Base-by-base conservation (phyloP, 2,329 filamentous ascomycete species). In the Epichloe amarillans region DNA sequence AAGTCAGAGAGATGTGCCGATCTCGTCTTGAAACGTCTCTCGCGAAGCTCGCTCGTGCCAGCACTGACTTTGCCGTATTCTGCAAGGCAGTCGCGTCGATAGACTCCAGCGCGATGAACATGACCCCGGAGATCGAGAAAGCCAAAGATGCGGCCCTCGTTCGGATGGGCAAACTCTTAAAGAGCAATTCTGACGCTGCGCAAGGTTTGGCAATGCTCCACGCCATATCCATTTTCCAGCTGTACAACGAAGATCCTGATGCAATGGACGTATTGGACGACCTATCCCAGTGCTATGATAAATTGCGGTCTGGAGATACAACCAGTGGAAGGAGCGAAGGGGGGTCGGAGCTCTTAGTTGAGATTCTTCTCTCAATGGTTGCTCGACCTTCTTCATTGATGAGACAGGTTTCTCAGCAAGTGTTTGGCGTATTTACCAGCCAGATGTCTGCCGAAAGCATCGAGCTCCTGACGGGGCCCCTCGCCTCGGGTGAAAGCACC, bases 201-300 rank as follows among this genome's bases (percentile, higher is more conserved):
- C 80, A 82, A 53, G 86, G 86, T 0, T 77, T 96, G 52, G 83
- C 84, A 19, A 74, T 96, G 37, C 76, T 97, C 1, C 88, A 95
- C 63, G 83, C 88, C 0, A 77, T 96, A 49, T 85, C 88, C 0
- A 79, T 96, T 14, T 74, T 97, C 50, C 88, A 96, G 64, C 76
- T 95, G 8, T 95, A 95, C 69, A 90, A 91, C 60, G 87, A 88
- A 23, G 89, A 95, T 53, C 75, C 85, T 0, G 93, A 97, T 62
- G 87, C 89, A 0, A 77, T 95, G 21, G 82, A 84, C 46, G 83
- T 93, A 54, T 71, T 96, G 8, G 79, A 86, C 50, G 91, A 96
- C 58, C 74, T 96, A n/a, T 79, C 84, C 56, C 73, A 84, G 53
- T 89, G 85, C 64, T 84, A 84, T 53, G 75, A 85, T 42, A 82